A percentile compares a stretch with the other conserved stretches of the same genome.
Evolutionary conservation across 257 asterid genomes (phyloP).

Genomic region (Solanum infundibuliforme): DNA sequence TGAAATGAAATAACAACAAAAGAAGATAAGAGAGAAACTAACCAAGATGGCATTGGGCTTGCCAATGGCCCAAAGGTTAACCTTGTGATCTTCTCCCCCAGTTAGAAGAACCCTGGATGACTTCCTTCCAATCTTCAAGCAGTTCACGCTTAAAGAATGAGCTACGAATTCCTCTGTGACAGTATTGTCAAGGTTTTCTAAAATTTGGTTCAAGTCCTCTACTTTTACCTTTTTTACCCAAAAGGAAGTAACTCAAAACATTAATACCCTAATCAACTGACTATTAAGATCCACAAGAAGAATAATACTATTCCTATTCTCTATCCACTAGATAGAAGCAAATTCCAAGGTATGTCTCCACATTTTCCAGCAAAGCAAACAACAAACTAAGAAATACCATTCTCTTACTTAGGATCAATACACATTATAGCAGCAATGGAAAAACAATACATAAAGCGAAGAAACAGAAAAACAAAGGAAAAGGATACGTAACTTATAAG

Average conservation of each 20-base stretch:
- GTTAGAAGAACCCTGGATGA: slow-evolving; percentile 93
- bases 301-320: background rate
- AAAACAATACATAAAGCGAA: background rate
- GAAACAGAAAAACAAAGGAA: background rate
- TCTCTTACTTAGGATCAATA: background rate
- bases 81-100: slow-evolving; percentile 99
- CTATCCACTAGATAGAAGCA: background rate
- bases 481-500: slow-evolving; percentile 99
- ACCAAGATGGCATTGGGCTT: slow-evolving; percentile 98
- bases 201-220: background rate
- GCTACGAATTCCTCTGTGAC: slow-evolving; percentile 94
- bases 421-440: background rate
- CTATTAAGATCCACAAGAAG: background rate
- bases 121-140: slow-evolving; percentile 94
- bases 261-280: background rate
- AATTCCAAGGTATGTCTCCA: background rate
- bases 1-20: background rate
- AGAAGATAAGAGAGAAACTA: slow-evolving; percentile 24
- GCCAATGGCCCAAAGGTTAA: slow-evolving; percentile 98
- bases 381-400: background rate
- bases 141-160: slow-evolving; percentile 88
- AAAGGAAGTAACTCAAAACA: background rate
- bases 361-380: background rate
- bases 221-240: background rate
- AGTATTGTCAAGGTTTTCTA: slow-evolving; percentile 51